A percentile compares a stretch with the other conserved stretches of the same genome.
These are phyloP conservation scores for Boletellus sp. DNA, from an alignment of 768 basidiomycete species.

Conservation along the genomic window DNA sequence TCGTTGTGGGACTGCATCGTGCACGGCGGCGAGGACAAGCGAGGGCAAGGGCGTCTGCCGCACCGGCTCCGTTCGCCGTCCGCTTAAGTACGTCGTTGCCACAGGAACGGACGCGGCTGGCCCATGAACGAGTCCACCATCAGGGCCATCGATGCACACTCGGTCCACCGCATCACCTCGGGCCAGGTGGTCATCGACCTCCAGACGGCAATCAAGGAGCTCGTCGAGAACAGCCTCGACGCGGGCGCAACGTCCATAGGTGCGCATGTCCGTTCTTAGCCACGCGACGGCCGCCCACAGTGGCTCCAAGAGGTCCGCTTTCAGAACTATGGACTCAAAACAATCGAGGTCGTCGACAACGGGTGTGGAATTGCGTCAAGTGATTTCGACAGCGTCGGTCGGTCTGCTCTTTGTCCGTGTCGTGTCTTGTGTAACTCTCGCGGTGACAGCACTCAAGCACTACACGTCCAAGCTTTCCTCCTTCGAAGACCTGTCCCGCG, in stretches of 20 bases:
- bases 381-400: conserved; percentile 79
- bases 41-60: neutral
- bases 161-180: conserved; percentile 86
- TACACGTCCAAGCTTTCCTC: conserved; percentile 86
- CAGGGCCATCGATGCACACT: conserved; percentile 65
- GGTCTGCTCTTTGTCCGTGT: neutral
- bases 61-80: no score
- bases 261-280: conserved; percentile 33
- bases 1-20: conserved; percentile 34
- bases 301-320: conserved; percentile 75
- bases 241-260: conserved; percentile 87
- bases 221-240: conserved; percentile 94
- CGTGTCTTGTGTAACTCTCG: neutral
- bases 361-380: conserved; percentile 77
- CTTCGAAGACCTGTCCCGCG: conserved; percentile 64
- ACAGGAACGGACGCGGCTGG: neutral
- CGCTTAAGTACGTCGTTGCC: no score
- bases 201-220: conserved; percentile 91
- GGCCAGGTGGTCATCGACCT: conserved; percentile 95
- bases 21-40: neutral
- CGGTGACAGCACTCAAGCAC: conserved; percentile 69
- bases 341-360: conserved; percentile 89
- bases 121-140: conserved; percentile 25
- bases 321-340: conserved; percentile 78
- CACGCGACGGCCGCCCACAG: conserved; percentile 2